Percentiles rank a stretch among this genome's conserved stretches.
Conservation (phyloP, 202 grass and related monocot species). For the Cymbopogon flexuosus region DNA sequence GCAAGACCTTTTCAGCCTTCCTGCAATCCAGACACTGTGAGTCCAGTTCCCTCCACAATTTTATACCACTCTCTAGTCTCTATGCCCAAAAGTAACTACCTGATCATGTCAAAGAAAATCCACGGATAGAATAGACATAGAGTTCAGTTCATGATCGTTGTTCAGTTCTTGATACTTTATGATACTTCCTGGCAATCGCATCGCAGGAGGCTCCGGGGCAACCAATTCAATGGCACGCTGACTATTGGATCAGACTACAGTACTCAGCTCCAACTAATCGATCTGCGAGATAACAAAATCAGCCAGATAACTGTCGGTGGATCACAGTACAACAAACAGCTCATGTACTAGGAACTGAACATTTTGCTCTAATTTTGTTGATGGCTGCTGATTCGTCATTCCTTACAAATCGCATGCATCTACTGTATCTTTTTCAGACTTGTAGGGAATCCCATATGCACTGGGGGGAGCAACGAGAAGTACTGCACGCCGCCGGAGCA, state of each 20-base stretch:
- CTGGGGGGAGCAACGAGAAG: not conserved
- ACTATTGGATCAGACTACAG: slow-evolving; percentile 40
- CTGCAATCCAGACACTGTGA: slow-evolving; percentile 72
- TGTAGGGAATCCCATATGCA: slow-evolving; percentile 59
- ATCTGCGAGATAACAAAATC: slow-evolving; percentile 62
- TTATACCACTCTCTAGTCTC: too few species aligned
- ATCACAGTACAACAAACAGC: slow-evolving; percentile 33
- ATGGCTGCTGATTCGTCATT: not conserved
- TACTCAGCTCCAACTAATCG: slow-evolving; percentile 52
- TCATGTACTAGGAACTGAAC: slow-evolving; percentile 48
- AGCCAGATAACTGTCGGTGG: slow-evolving; percentile 9
- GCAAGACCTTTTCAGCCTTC: slow-evolving; percentile 46
- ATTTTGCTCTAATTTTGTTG: not conserved
- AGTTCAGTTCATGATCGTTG: not conserved
- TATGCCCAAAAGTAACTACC: too few species aligned
- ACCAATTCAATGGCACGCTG: slow-evolving; percentile 67
- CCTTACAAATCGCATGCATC: too few species aligned
- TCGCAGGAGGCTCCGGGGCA: slow-evolving; percentile 55
- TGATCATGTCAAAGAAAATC: not conserved
- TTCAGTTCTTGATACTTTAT: not conserved
- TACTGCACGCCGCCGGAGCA: slow-evolving; percentile 42
- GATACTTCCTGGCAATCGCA: not conserved
- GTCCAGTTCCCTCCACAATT: not conserved
- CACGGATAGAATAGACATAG: not conserved
- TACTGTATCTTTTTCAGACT: slow-evolving; percentile 20